Base-by-base conservation (phyloP, 495 filamentous ascomycete genomes). In the Trichoderma erinaceum region DNA sequence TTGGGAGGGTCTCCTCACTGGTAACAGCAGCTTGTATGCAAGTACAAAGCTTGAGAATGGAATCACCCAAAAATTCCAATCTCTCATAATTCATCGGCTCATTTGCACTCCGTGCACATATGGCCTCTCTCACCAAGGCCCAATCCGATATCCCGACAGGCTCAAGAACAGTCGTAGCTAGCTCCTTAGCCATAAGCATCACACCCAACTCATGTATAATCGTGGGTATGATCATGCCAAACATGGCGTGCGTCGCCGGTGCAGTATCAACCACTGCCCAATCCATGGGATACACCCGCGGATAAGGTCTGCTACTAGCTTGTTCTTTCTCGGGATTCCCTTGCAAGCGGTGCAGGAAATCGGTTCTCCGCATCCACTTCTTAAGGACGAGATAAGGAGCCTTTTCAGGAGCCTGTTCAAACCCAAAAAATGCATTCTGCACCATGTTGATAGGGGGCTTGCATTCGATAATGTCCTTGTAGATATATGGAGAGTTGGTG, bases 61-160 rank as follows among this genome's bases (percentile, higher is more conserved):
- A 84, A 71, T 99, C 95, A 0, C 95, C 95, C 0, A 97, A 80
- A 72, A 96, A 97, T 75, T 99, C 95, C 0, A 96, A 81, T 27
- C 90, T 83, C 71, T 99, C 90, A 73, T 99, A 99, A 69, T 97
- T 84, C 0, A 80, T 85, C 3, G 71, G 70, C 56, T 88, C 86
- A 12, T 78, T 73, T 0, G 92, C 85, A 1, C 83, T 80, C 0
- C 89, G 87, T 1, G 91, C 80, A 41, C 81, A 90, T 66, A 96
- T 88, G 1, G 94, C 93, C 10, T 85, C 89, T n/a, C 88, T 71
- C 4, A 97, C 77, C 41, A 90, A 84, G 3, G 74, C 70, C 7
- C 87, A 68, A 69, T 88, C 74, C 0, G 75, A 74, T 64, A 96
- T 85, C 0, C 72, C 73, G 4, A 90, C 77, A 5, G 78, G 76